Base-by-base conservation (phyloP, 1,139 yeast species). In the Nadsonia starkeyi-henricii region DNA sequence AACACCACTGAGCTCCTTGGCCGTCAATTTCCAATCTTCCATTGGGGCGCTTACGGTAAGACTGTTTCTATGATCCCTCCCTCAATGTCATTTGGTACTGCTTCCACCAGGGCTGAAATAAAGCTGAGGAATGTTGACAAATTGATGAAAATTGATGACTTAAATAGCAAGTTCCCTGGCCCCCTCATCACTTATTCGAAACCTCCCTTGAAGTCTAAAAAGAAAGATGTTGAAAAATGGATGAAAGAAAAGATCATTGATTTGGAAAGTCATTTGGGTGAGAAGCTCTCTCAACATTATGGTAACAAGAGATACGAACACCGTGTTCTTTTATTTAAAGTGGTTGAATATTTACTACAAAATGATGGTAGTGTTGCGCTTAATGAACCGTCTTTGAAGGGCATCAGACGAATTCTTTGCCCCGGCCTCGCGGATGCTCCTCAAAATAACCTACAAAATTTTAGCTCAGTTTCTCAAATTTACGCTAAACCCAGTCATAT, bases 21-120 rank as follows among this genome's bases (percentile, higher is more conserved):
- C 15, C 70, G 85, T 50, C 95, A 85, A 61, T 84, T 83, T 62
- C 95, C 95, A 0, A 63, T 88, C 37, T 83, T 86, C 61, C 70
- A 75, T 50, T 88, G 94, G 85, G 75, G 85, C 45, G 66, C 69
- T 41, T 67, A 74, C 4, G 68, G 69, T 12, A 72, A 68, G 47
- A 61, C 74, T 19, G 71, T 72, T 1, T 66, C 69, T 41, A 69
- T 72, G 47, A 57, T 76, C 39, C 79, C 83, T 4, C 58, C 69
- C 4, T 51, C 57, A 15, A 57, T 64, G 42, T 58, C 64, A 1
- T 62, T 59, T 48, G 68, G 67, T 12, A 53, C 56, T 7, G 51
- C 58, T 3, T 52, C 57, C 3, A 51, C 57, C 13, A 45, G 55
- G 13, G 58, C 59, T 9, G 59, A 58, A 9, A 53, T 74, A 9